A percentile compares a stretch with the other conserved stretches of the same genome.
phyloP scores from a whole-genome alignment of 305 asterid species.

The Solanum hybrid region DNA sequence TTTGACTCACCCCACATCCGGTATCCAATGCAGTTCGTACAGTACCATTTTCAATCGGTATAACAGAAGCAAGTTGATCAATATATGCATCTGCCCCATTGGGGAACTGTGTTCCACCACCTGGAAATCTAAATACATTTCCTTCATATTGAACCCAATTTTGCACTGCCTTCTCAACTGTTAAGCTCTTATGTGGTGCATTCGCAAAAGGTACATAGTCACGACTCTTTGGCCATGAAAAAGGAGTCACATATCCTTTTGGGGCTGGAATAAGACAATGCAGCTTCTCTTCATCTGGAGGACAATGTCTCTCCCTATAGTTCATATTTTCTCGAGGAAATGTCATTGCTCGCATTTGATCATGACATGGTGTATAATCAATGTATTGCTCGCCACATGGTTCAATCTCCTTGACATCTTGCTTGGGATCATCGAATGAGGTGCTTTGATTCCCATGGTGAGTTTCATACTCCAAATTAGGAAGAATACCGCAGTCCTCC shows the following conservation, averaged over 20 bases:
- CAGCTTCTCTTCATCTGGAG: slow-evolving; percentile 28
- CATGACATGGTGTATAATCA: slow-evolving; percentile 39
- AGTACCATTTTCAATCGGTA: slow-evolving; percentile 31
- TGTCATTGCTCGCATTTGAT: slow-evolving; percentile 31
- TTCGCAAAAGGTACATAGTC: slow-evolving; percentile 36
- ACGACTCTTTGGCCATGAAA: slow-evolving; percentile 38
- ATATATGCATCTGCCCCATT: slow-evolving; percentile 40
- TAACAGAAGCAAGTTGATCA: slow-evolving; percentile 33
- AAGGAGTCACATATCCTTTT: slow-evolving; percentile 33
- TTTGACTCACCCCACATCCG: slow-evolving; percentile 36
- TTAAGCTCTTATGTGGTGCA: slow-evolving; percentile 36
- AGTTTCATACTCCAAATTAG: slow-evolving; percentile 31
- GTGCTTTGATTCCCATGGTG: slow-evolving; percentile 22
- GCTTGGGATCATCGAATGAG: slow-evolving; percentile 5
- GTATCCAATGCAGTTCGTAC: slow-evolving; percentile 39
- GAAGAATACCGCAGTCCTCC: slow-evolving; percentile 20
- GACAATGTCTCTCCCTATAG: slow-evolving; percentile 37
- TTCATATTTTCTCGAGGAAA: slow-evolving; percentile 34
- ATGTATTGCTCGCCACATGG: slow-evolving; percentile 25
- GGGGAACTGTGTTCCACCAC: slow-evolving; percentile 40
- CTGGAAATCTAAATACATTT: slow-evolving; percentile 33
- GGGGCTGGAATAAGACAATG: slow-evolving; percentile 39
- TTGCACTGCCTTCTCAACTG: slow-evolving; percentile 39
- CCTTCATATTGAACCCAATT: slow-evolving; percentile 41
- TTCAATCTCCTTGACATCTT: slow-evolving; percentile 8